Percentiles rank a stretch among this genome's conserved stretches.
These are phyloP conservation scores for Melanopsichium pennsylvanicum DNA, from an alignment of 1,284 basidiomycete genomes.

Conservation along the genomic window DNA sequence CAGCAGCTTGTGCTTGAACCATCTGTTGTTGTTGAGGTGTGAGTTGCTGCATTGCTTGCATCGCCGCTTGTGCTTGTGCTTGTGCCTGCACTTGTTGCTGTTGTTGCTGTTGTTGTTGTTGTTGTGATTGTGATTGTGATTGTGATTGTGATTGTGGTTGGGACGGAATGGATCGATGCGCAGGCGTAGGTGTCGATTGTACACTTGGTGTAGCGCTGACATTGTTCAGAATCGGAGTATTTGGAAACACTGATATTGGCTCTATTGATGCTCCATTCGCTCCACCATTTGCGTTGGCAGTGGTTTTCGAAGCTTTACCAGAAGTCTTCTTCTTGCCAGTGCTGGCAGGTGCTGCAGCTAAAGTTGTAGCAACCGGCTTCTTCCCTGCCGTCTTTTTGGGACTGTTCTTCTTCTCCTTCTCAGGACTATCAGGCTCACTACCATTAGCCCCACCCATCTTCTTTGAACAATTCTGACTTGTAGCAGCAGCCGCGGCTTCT, in stretches of 20 bases:
- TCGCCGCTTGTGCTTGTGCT: background rate
- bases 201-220: slow-evolving; percentile 38
- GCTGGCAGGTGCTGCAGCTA: slow-evolving; percentile 7
- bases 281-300: background rate
- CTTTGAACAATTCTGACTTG: slow-evolving; percentile 18
- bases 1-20: slow-evolving; percentile 24
- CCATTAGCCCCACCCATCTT: slow-evolving; percentile 19
- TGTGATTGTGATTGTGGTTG: slow-evolving; percentile 22
- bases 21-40: no score
- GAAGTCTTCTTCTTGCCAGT: slow-evolving; percentile 42
- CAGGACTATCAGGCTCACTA: slow-evolving; percentile 26
- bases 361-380: slow-evolving; percentile 20
- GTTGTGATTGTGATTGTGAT: slow-evolving; percentile 15
- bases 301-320: slow-evolving; percentile 31
- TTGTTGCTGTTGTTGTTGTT: slow-evolving; percentile 23
- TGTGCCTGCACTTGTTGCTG: background rate
- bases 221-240: no score
- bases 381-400: slow-evolving; percentile 44
- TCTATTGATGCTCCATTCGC: background rate
- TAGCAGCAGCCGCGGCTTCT: slow-evolving; percentile 24
- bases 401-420: slow-evolving; percentile 39
- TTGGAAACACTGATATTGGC: no score
- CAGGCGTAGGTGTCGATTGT: slow-evolving; percentile 41
- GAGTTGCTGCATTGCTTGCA: no score
- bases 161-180: slow-evolving; percentile 34